phyloP scores from a whole-genome alignment of 345 rosid species.

The Melaleuca alternifolia region DNA sequence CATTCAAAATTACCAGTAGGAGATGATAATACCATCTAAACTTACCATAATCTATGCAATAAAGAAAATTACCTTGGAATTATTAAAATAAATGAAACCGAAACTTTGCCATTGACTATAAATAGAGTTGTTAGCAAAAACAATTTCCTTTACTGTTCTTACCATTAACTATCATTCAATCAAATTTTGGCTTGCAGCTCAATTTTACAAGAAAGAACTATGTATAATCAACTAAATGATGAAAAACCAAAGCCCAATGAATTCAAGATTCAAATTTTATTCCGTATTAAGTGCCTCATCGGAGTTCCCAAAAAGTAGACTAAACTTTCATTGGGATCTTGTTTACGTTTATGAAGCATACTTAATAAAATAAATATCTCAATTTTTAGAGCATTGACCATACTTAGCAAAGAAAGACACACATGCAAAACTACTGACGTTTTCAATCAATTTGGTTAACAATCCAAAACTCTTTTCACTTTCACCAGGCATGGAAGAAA shows the following conservation, averaged over 20 bases:
- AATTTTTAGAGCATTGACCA: too few species aligned
- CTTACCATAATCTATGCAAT: background rate
- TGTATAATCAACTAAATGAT: too few species aligned
- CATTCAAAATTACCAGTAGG: background rate
- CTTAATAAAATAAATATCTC: too few species aligned
- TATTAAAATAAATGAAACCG: background rate
- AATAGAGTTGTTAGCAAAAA: background rate
- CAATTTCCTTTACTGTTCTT: background rate
- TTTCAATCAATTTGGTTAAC: background rate
- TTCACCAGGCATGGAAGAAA: background rate
- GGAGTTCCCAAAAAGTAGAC: too few species aligned
- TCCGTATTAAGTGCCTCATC: too few species aligned
- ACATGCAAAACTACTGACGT: background rate
- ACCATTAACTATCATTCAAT: background rate
- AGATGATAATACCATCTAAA: background rate
- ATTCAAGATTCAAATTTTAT: too few species aligned
- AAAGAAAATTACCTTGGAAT: background rate
- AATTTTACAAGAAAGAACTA: too few species aligned
- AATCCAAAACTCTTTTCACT: background rate
- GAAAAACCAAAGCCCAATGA: too few species aligned
- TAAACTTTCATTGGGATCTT: too few species aligned
- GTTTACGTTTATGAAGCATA: too few species aligned
- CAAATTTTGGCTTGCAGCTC: too few species aligned
- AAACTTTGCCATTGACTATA: background rate
- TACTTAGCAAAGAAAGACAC: too few species aligned